Conservation (phyloP, 2,329 filamentous ascomycete genomes). For the Aureobasidium namibiae region DNA sequence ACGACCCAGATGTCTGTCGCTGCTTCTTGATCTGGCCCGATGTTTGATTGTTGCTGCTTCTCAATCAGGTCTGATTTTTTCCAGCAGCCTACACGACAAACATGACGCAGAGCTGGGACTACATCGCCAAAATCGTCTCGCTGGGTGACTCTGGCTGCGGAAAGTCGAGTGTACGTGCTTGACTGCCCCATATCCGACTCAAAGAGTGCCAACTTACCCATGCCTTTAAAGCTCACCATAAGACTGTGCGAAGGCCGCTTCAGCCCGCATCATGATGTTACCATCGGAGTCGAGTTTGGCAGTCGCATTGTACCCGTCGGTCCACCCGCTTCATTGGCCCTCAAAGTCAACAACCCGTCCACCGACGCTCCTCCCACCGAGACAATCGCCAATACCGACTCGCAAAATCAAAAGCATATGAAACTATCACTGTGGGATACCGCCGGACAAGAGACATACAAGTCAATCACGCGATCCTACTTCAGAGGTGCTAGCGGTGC, state of each 20-base stretch:
- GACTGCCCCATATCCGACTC: too few relatives aligned
- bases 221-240: slow-evolving; percentile 60
- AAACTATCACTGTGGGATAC: slow-evolving; percentile 94
- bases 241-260: slow-evolving; percentile 95
- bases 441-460: slow-evolving; percentile 94
- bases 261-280: slow-evolving; percentile 89
- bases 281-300: slow-evolving; percentile 93
- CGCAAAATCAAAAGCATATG: slow-evolving; percentile 63
- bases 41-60: not conserved
- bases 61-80: not conserved
- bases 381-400: slow-evolving; percentile 25
- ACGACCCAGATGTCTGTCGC: not conserved
- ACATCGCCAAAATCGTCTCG: slow-evolving; percentile 97
- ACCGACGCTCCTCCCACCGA: not conserved
- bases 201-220: slow-evolving; percentile 18
- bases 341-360: slow-evolving; percentile 45
- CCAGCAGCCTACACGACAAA: not conserved
- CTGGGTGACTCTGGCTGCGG: slow-evolving; percentile 95
- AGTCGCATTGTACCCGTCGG: slow-evolving; percentile 87
- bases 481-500: slow-evolving; percentile 74
- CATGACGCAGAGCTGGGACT: slow-evolving; percentile 76
- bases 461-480: slow-evolving; percentile 88
- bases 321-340: slow-evolving; percentile 60
- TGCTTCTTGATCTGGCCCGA: not conserved
- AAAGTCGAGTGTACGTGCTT: slow-evolving; percentile 61